Base-by-base conservation (phyloP, 495 filamentous ascomycete genomes). In the Diplogelasinospora grovesii region DNA sequence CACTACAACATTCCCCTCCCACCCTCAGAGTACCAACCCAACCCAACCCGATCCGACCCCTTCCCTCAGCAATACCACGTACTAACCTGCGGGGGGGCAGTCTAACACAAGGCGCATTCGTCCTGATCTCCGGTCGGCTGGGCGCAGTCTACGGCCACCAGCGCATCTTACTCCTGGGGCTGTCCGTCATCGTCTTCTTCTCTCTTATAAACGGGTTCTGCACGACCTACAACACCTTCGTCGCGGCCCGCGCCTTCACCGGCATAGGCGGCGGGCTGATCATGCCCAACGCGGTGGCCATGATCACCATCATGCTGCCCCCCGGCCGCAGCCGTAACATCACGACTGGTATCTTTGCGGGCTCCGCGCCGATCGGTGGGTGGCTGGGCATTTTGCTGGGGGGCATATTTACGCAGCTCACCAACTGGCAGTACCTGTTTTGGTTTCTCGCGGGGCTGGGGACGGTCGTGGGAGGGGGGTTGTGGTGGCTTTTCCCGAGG, bases 101-200 rank as follows among this genome's bases (percentile, higher is more conserved):
- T n/a, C 48, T 74, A 0, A 73, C 68, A 1, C 69, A 74, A 52
- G 68, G 69, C 10, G 58, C 71, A 8, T 74, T 74, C 40, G 73
- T 74, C 4, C 40, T 71, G 2, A 54, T 70, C 10, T 59, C 62
- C 27, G 73, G 73, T 21, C 63, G 72, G 10, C 50, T 75, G 15
- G 72, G 73, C 8, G 66, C 65, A 20, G 59, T 77, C 4, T 69
- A 64, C 46, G 73, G 70, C 5, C 70, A 75, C 42, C 68, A 67
- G 43, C 61, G 61, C 8, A 52, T 70, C 19, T 39, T 75, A 0
- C 33, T 69, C 1, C 30, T 59, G 9, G 73, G 69, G 6, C 57
- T 62, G 5, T 41, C 52, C 3, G 61, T 61, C 54, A 63, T 63
- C 18, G 43, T 58, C 13, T 6, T 70, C 5, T 70, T 55, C 25